Conservation (phyloP, 768 basidiomycete species). For the Naematelia aurantialba region DNA sequence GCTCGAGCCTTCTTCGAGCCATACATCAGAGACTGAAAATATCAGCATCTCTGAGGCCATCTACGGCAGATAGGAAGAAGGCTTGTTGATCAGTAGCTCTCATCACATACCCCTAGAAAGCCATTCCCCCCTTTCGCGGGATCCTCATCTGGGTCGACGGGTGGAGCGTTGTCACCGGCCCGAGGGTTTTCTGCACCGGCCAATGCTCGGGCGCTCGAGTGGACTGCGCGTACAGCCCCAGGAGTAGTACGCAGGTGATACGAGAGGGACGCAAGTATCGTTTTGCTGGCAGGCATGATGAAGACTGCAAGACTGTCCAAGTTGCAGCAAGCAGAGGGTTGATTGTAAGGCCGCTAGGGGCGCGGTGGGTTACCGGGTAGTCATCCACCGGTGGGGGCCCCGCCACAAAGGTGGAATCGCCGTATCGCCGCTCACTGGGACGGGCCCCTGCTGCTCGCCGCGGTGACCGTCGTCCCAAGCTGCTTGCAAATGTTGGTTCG, state of each 20-base stretch:
- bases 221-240: background rate
- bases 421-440: background rate
- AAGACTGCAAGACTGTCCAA: background rate
- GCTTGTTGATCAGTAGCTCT: background rate
- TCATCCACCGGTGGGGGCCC: background rate
- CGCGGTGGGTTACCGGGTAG: no score
- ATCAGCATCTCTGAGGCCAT: background rate
- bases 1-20: slow-evolving; percentile 87
- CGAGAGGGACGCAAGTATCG: background rate
- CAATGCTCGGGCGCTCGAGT: background rate
- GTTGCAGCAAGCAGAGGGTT: background rate
- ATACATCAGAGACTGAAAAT: slow-evolving; percentile 61
- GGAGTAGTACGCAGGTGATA: background rate
- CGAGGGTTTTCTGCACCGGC: background rate
- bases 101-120: slow-evolving; percentile 13
- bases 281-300: slow-evolving; percentile 4
- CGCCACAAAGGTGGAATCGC: background rate
- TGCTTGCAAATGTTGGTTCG: background rate
- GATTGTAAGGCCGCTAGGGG: no score
- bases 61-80: background rate
- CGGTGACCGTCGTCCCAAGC: background rate
- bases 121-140: slow-evolving; percentile 13
- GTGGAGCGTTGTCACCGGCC: background rate
- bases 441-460: background rate
- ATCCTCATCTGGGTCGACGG: slow-evolving; percentile 11